These are phyloP conservation scores for Starmerella powellii DNA, from an alignment of 805 yeast genomes.

Conservation along the genomic window DNA sequence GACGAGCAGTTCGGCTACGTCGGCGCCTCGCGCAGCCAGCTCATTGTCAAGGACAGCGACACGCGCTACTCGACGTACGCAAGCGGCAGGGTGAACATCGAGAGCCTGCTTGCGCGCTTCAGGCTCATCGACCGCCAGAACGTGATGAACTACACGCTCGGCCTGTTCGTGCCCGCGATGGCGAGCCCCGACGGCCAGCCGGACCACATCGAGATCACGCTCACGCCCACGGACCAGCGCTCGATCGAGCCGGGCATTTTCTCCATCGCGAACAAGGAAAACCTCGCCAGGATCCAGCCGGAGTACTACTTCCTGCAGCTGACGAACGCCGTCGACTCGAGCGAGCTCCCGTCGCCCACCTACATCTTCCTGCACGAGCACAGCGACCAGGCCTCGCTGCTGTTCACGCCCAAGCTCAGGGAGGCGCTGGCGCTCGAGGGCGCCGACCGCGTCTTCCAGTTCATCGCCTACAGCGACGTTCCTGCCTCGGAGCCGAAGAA, in stretches of 20 bases:
- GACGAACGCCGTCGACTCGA: constrained; percentile 67
- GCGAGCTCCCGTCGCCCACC: constrained; percentile 53
- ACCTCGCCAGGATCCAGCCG: constrained; percentile 65
- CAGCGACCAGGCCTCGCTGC: constrained; percentile 60
- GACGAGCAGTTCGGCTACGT: constrained; percentile 65
- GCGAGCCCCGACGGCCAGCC: constrained; percentile 37
- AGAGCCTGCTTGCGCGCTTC: constrained; percentile 47
- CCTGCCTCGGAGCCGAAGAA: constrained; percentile 57
- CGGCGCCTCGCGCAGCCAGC: constrained; percentile 34
- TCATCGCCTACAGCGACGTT: constrained; percentile 73
- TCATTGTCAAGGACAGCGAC: constrained; percentile 49
- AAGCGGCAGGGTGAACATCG: constrained; percentile 74
- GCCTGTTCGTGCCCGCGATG: constrained; percentile 45
- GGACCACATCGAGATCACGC: constrained; percentile 48
- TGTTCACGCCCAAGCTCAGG: constrained; percentile 39
- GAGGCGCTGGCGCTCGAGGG: constrained; percentile 35
- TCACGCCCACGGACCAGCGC: constrained; percentile 39
- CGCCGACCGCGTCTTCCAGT: constrained; percentile 43
- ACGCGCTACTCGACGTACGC: constrained; percentile 62
- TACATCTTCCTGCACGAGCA: constrained; percentile 85
- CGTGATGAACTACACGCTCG: constrained; percentile 52
- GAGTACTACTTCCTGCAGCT: constrained; percentile 71
- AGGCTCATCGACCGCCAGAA: constrained; percentile 72
- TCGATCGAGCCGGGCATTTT: constrained; percentile 60
- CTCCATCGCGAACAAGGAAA: constrained; percentile 73